Base-by-base conservation (phyloP, 352 stramenopile species). In the Elongisporangium anandrum region DNA sequence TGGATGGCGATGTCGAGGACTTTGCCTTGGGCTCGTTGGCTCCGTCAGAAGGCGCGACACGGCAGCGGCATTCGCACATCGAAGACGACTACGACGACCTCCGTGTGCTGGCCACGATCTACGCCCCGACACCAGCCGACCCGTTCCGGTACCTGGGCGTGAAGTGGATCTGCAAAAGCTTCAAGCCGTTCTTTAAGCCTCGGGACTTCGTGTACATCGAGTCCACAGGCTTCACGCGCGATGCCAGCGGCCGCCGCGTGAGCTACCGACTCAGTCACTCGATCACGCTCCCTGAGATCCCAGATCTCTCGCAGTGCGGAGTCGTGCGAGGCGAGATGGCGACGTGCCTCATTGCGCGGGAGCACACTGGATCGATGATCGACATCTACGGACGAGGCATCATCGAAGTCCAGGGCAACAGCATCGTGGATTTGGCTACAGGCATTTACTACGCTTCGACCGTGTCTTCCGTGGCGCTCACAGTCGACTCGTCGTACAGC, bases 401-500 rank as follows among this genome's bases (percentile, higher is more conserved):
- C 49, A 20, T 55, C 22, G 22, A 24, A 13, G 21, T 41, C 23
- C 66, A 69, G 34, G 59, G 60, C 17, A 73, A 77, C 15, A 69
- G 79, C 7, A 63, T 85, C 22, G 56, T 71, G 29, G 62, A 76
- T 21, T 47, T 56, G 24, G 56, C 85, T 13, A 72, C 60, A 9
- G 56, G 79, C 1, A 68, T 53, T 16, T 54, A 85, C 4, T 74
- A 79, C 39, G 69, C 68, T 39, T 70, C 81, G 0, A 56, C 47
- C 17, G 61, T 88, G 57, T 56, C 83, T 2, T 63, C 74, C 19
- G 65, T 63, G 7, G 50, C 70, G n/a, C 66, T 75, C 52, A 56
- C 85, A 0, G 70, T 82, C 20, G 76, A 88, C 50, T 82, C 74
- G 54, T 71, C 73, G n/a, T 75, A 88, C 62, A 64, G 82, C 57